Evolutionary conservation across 352 stramenopile genomes (phyloP), one percentile per base, ranked within the genome.

Genomic region (Lagenidium giganteum): DNA sequence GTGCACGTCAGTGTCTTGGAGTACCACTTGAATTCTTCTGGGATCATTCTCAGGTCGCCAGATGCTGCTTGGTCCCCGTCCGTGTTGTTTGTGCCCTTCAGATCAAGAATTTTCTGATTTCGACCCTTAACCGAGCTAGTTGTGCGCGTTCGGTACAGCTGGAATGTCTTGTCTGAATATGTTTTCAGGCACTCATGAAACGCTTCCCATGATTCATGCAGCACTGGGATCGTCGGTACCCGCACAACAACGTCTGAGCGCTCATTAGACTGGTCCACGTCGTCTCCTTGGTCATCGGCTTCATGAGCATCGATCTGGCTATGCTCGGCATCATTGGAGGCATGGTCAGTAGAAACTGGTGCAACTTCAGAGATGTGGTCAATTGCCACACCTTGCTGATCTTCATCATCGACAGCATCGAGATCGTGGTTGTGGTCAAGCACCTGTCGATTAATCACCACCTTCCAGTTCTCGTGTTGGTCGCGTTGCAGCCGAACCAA

Each of bases 1-100:
- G 77, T 90, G 16, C 77, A 90, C 30, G 70, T 87, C 7, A 90
- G 42, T 1, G 77, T 90, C 47, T 90, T 90, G 0, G 75, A 87
- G 37, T 90, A 90, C 77, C 77, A 90, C 50, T 75, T 70, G 74
- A 66, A 90, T 7, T 70, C 53, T 25, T 82, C 70, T 0, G 77
- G 77, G 6, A 90, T 90, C 31, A 63, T 51, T 37, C 4, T 44
- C 52, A 11, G 39, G 21, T 11, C 59, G 9, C 42, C 23, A 24
- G 22, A 25, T 26, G 12, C 5, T 45, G 27, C 20, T 40, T 38
- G 7, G 11, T 13, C 32, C 20, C 12, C 16, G n/a, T 38, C 11
- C 1, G 32, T 18, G 12, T 13, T 26, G n/a, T 23, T 21, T 1
- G 24, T 25, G 20, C 37, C 51, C 45, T 62, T 69, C 51, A 81